Base-by-base conservation (phyloP, 306 rosid genomes). In the Amphicarpaea edgeworthii region DNA sequence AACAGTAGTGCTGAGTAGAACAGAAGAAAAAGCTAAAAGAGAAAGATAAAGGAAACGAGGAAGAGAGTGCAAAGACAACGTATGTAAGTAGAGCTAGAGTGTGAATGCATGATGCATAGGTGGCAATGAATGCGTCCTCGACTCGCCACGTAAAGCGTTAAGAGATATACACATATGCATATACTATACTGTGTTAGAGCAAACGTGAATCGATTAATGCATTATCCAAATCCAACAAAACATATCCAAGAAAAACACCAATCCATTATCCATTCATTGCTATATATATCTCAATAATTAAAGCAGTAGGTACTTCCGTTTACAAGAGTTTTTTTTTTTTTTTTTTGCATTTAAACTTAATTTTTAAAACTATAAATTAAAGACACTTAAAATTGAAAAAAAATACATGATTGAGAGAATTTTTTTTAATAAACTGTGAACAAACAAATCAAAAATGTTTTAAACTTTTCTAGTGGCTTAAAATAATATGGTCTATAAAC, bases 81-180 rank as follows among this genome's bases (percentile, higher is more conserved):
- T 16, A 30, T 30, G 6, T 30, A 30, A 30, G 4, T 30, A 30
- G 37, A 30, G 1, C 5, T 12, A 12, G 12, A 7, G 16, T 16
- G 58, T 82, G 46, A 42, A 7, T 64, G 84, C 80, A 82, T 82
- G 75, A 11, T 54, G 65, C 11, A 45, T 68, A 79, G 72, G 89
- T 85, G 89, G 82, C 89, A 82, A 45, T 55, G 26, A 19, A 74
- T 54, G 32, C 77, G 23, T 54, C 37, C 32, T 28, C 75, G 3
- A 50, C 7, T 21, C 79, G 89, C 80, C 86, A 85, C 89, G 86
- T 77, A 45, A 63, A 15, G 16, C 1, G 2, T 55, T 0, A 2
- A 5, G 45, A 17, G 0, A 32, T 16, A 40, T 72, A 30, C 37
- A 28, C 4, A 28, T 28, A 28, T 28, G 2, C n/a, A n/a, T n/a